These are phyloP conservation scores for Licmophora abbreviata DNA, from an alignment of 108 stramenopile species.

Conservation along the genomic window DNA sequence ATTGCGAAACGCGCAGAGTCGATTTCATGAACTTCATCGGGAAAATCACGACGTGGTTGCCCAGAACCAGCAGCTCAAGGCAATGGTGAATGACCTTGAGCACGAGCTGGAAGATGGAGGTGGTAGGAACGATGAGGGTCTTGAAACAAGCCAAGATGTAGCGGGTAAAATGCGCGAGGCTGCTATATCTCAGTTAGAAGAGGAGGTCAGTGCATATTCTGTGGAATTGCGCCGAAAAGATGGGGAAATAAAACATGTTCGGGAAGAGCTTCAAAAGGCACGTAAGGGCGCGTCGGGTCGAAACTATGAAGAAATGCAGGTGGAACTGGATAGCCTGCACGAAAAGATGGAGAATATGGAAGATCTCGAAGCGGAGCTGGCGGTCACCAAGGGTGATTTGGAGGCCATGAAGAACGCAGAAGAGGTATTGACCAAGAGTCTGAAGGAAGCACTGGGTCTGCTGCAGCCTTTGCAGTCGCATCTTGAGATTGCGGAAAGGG, in stretches of 20 bases:
- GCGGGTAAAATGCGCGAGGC: too few species aligned
- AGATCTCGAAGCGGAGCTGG: slow-evolving; percentile 22
- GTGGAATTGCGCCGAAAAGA: slow-evolving; percentile 10
- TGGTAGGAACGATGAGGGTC: background rate
- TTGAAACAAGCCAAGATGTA: background rate
- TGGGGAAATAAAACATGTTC: slow-evolving; percentile 14
- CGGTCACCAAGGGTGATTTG: slow-evolving; percentile 14
- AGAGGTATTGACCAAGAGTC: slow-evolving; percentile 29
- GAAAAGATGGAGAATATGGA: too few species aligned
- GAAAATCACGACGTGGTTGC: slow-evolving; percentile 27
- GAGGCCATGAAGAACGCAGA: slow-evolving; percentile 22
- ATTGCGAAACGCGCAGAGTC: slow-evolving; percentile 28
- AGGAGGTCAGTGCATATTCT: slow-evolving; percentile 5
- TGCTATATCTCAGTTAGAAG: too few species aligned
- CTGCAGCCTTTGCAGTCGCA: slow-evolving; percentile 41
- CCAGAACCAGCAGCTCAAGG: slow-evolving; percentile 29
- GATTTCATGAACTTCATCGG: slow-evolving; percentile 28
- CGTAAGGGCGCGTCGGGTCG: too few species aligned
- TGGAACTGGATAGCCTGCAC: too few species aligned
- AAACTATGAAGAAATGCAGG: too few species aligned
- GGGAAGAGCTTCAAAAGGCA: too few species aligned
- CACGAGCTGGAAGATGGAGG: background rate
- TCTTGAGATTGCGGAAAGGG: slow-evolving; percentile 41
- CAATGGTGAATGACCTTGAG: slow-evolving; percentile 3
- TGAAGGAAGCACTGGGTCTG: slow-evolving; percentile 44